These are phyloP conservation scores for Chaetomiaceae sp. DNA, from an alignment of 2,329 filamentous ascomycete genomes.

Conservation along the genomic window DNA sequence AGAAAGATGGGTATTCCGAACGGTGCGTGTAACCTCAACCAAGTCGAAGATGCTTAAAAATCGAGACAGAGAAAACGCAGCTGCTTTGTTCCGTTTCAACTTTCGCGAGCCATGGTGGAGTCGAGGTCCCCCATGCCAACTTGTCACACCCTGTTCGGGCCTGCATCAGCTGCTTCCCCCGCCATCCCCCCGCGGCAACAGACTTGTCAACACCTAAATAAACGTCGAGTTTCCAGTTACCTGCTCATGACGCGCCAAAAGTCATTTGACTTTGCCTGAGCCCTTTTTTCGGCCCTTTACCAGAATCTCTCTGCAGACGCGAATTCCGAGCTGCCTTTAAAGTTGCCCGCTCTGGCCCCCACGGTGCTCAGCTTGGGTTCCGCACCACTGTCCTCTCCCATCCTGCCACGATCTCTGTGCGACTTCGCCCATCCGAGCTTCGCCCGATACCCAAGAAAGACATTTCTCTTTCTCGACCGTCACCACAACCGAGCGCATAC, in stretches of 20 bases:
- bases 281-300: no score
- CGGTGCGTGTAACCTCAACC: no score
- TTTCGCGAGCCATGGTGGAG: no score
- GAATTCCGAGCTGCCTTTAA: background rate
- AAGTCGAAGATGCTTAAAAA: no score
- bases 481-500: background rate
- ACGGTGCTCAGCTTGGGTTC: background rate
- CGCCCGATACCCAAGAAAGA: background rate
- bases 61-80: no score
- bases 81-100: no score
- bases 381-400: no score
- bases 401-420: background rate
- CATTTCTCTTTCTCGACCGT: background rate
- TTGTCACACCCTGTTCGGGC: background rate
- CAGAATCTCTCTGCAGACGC: no score
- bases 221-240: background rate
- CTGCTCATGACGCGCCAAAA: background rate
- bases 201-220: no score
- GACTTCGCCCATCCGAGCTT: background rate
- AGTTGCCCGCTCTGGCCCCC: background rate
- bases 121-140: background rate
- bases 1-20: no score
- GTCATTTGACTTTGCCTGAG: no score
- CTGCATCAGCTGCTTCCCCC: background rate
- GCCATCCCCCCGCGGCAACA: background rate